Base-by-base conservation (phyloP, 176 grass and related monocot species). In the Miscanthus lutarioriparius region DNA sequence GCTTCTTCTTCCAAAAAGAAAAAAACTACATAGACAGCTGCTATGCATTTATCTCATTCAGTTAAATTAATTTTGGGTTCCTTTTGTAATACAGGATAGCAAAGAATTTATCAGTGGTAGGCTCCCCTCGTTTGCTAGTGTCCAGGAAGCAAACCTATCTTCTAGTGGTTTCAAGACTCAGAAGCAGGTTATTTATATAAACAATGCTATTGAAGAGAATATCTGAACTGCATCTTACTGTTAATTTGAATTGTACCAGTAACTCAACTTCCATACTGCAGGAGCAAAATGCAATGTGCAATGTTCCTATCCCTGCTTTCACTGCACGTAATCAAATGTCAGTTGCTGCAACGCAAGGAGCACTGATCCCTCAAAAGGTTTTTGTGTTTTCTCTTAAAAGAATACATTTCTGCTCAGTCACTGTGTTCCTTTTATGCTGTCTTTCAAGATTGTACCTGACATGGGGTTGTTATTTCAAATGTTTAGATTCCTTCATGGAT, bases 221-320 rank as follows among this genome's bases (percentile, higher is more conserved):
- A 44, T 36, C 73, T 70, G 39, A 12, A 51, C 38, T 22, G 4
- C 26, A 74, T 37, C 23, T 68, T 51, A 61, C 32, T 79, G 4
- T 86, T 75, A 40, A 64, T 67, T 75, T 33, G 39, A 64, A 64
- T 19, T 79, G 17, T 80, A 43, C 66, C 8, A 5, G 39, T 87
- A 64, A 86, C 72, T 80, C 70, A 70, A 64, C 10, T 76, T 75
- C 12, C 25, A 64, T 71, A 84, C 64, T 90, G 62, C 81, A 94
- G 90, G 87, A 91, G 47, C 61, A 82, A 90, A 92, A 80, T 92
- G 53, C 48, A 77, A 79, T 85, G 44, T 64, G 49, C 51, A 82
- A 91, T 35, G 79, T 89, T 67, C 81, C 87, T 64, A 35, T 73
- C 13, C 75, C 86, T 87, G 74, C 75, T 23, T 83, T 94, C 37